phyloP scores from a whole-genome alignment of 2,329 filamentous ascomycete genomes.

The Colletotrichum sp. region DNA sequence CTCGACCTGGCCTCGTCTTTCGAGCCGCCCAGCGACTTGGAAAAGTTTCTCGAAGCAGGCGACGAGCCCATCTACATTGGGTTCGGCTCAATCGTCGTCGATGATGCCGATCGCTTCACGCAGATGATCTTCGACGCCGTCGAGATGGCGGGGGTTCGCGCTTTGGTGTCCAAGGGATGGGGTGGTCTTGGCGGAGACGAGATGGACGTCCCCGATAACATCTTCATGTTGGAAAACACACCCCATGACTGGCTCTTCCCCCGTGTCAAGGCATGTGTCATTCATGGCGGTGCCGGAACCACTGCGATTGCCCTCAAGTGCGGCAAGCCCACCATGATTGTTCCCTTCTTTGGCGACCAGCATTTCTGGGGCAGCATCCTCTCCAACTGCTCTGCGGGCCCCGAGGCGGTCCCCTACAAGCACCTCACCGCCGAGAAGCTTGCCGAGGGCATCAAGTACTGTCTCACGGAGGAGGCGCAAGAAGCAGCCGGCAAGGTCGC shows the following conservation, averaged over 20 bases:
- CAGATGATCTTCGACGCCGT: slow-evolving; percentile 75
- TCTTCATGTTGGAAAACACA: slow-evolving; percentile 76
- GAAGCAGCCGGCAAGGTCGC: slow-evolving; percentile 65
- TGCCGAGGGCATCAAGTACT: slow-evolving; percentile 73
- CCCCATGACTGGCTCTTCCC: slow-evolving; percentile 83
- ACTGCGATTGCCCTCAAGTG: slow-evolving; percentile 77
- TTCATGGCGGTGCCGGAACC: slow-evolving; percentile 81
- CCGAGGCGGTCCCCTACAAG: slow-evolving; percentile 73
- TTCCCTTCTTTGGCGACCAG: slow-evolving; percentile 83
- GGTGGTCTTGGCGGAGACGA: slow-evolving; percentile 67
- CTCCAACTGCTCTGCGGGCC: slow-evolving; percentile 66
- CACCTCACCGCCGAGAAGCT: slow-evolving; percentile 66
- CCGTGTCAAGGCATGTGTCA: slow-evolving; percentile 68
- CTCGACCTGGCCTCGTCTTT: slow-evolving; percentile 70
- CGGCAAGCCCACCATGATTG: slow-evolving; percentile 75
- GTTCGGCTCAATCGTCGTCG: slow-evolving; percentile 78
- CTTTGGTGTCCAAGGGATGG: slow-evolving; percentile 79
- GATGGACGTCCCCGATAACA: slow-evolving; percentile 60
- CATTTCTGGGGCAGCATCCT: slow-evolving; percentile 80
- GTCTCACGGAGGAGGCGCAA: slow-evolving; percentile 65
- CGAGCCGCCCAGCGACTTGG: slow-evolving; percentile 60
- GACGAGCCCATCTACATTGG: slow-evolving; percentile 75
- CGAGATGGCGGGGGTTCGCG: slow-evolving; percentile 68
- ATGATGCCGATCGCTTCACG: slow-evolving; percentile 73
- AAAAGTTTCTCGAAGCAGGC: slow-evolving; percentile 60